These are phyloP conservation scores for Lasiosphaeria hispida DNA, from an alignment of 495 filamentous ascomycete genomes.

Conservation along the genomic window DNA sequence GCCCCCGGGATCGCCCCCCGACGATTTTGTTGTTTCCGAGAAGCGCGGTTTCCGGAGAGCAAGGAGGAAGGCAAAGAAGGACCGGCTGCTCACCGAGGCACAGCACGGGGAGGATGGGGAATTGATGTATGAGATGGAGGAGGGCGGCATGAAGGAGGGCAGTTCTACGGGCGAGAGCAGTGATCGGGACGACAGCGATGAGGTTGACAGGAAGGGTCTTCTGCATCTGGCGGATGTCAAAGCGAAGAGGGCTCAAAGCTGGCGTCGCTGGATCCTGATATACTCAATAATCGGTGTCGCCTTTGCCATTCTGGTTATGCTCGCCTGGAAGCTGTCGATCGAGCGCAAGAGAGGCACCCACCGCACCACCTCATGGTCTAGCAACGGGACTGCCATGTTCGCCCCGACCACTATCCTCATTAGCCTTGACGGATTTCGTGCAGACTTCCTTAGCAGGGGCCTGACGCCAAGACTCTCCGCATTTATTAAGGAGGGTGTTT, in stretches of 20 bases:
- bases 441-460: conserved; percentile 82
- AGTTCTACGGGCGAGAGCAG: conserved; percentile 52
- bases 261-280: conserved; percentile 52
- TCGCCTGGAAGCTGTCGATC: conserved; percentile 49
- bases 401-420: conserved; percentile 90
- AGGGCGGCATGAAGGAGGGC: conserved; percentile 69
- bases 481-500: conserved; percentile 80
- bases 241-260: conserved; percentile 38
- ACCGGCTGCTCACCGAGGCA: conserved; percentile 47
- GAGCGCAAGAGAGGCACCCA: conserved; percentile 28
- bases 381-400: conserved; percentile 83
- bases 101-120: conserved; percentile 64
- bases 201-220: conserved; percentile 49
- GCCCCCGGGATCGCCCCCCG: conserved; percentile 24
- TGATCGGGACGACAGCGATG: conserved; percentile 54
- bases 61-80: conserved; percentile 47
- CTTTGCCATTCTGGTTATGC: conserved; percentile 49
- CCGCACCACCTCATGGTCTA: conserved; percentile 35
- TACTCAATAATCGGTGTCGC: conserved; percentile 50
- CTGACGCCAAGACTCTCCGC: conserved; percentile 79
- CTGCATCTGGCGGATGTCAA: conserved; percentile 45
- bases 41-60: conserved; percentile 46
- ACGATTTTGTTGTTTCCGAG: conserved; percentile 42
- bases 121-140: conserved; percentile 87
- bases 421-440: conserved; percentile 95